Base-by-base conservation (phyloP, 2,329 filamentous ascomycete genomes). In the Aspergillus hortae region DNA sequence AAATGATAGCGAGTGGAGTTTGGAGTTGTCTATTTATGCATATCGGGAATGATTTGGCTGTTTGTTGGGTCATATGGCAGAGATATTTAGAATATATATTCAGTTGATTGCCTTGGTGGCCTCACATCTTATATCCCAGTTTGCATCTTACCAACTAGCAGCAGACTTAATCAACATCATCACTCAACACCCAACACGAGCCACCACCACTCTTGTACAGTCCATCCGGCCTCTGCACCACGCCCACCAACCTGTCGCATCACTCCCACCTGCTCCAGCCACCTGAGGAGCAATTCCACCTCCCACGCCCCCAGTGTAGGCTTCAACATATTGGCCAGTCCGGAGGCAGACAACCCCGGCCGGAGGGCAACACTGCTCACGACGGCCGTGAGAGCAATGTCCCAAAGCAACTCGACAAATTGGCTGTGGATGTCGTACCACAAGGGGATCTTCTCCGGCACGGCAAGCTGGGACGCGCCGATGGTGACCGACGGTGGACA, bases 341-440 rank as follows among this genome's bases (percentile, higher is more conserved):
- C 65, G 4, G 49, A 51, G 1, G 68, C 64, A 9, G 58, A 67
- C 19, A 74, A 58, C 0, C 76, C 76, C 4, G 76, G 73, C 4
- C 76, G 61, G 10, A 70, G 60, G 7, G 69, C 68, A 12, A 78
- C 52, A n/a, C 71, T 63, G 1, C 74, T 71, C 3, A 78, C 51
- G 3, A 77, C 67, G 4, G 73, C 69, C 1, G 67, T 69, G 11
- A 76, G 53, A 10, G 70, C 68, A 46, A 70, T 62, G 10, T 75
- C 68, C 77, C 77, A 80, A 17, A 68, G 56, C n/a, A 64, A 55
- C 3, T 36, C 51, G 25, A 67, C 58, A 19, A 69, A 61, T 12
- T 68, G 61, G 1, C 69, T 71, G 49, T 79, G 73, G 46, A 80
- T 75, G 56, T 79, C 76, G 48, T 73, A 67, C 77, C 77, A 80